A percentile compares a stretch with the other conserved stretches of the same genome.
Conservation (phyloP, 805 yeast species). For the Candida khao-thaluensis region DNA sequence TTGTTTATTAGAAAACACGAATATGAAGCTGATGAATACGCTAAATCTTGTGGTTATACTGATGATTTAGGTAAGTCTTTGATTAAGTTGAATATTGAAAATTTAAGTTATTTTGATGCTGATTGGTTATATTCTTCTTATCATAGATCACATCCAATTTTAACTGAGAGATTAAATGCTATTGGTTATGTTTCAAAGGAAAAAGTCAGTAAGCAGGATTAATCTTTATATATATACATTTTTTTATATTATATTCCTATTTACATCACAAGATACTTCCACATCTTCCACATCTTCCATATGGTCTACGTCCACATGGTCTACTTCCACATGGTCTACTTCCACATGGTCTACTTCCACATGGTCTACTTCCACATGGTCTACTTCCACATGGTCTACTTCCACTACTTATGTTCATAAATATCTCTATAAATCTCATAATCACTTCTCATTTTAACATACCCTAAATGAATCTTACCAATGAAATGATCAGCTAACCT, state of each 20-base stretch:
- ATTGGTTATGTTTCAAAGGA: constrained; percentile 51
- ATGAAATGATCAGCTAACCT: constrained; percentile 86
- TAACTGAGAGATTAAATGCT: constrained; percentile 84
- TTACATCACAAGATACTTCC: too few relatives aligned
- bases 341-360: too few relatives aligned
- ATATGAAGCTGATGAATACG: constrained; percentile 89
- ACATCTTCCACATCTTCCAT: too few relatives aligned
- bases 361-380: too few relatives aligned
- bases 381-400: too few relatives aligned
- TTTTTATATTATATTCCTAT: too few relatives aligned
- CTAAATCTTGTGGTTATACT: constrained; percentile 71
- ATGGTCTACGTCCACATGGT: too few relatives aligned
- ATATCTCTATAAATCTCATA: constrained; percentile 29
- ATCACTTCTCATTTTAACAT: constrained; percentile 68
- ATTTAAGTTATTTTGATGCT: constrained; percentile 82
- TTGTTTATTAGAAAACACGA: constrained; percentile 81
- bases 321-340: too few relatives aligned
- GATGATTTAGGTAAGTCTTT: constrained; percentile 68
- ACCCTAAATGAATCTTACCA: constrained; percentile 85
- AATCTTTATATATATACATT: constrained; percentile 1
- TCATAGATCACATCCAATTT: constrained; percentile 87
- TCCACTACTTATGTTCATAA: neutral
- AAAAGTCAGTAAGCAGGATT: constrained; percentile 22
- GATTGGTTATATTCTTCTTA: constrained; percentile 88
- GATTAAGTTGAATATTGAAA: constrained; percentile 73